Evolutionary conservation across 129 eudicot genomes (phyloP).

Genomic region (Flaveria robusta): DNA sequence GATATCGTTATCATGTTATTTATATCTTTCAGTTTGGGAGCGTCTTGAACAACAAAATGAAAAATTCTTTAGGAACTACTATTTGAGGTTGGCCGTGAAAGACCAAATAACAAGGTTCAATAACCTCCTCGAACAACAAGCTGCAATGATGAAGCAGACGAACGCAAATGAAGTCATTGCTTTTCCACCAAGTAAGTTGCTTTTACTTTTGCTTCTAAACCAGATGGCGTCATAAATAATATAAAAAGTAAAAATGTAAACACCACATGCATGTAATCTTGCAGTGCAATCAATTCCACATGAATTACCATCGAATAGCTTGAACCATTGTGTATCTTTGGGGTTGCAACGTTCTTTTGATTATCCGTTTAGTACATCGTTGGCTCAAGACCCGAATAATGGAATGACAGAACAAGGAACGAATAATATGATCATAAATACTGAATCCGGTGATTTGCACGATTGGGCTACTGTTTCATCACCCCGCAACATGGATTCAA

Average conservation of each 20-base stretch:
- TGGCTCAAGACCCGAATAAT: background rate
- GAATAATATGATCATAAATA: background rate
- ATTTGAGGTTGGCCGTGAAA: background rate
- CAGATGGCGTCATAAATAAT: too few relatives aligned
- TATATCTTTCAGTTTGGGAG: conserved; percentile 56
- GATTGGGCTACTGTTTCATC: too few relatives aligned
- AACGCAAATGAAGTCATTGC: too few relatives aligned
- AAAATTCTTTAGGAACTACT: conserved; percentile 60
- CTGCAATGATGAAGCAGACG: too few relatives aligned
- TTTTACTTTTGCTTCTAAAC: background rate
- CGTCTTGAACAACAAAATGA: conserved; percentile 61
- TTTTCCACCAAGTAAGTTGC: background rate
- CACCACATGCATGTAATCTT: too few relatives aligned
- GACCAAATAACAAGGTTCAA: conserved; percentile 20
- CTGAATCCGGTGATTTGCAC: background rate
- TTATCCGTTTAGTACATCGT: background rate
- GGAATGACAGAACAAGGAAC: background rate
- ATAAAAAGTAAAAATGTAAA: too few relatives aligned
- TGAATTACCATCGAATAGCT: background rate
- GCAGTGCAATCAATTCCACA: background rate
- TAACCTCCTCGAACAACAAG: background rate
- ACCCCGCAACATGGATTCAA: background rate
- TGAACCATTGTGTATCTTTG: background rate
- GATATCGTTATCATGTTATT: too few relatives aligned
- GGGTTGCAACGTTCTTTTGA: background rate